Conservation (phyloP, 2,329 filamentous ascomycete genomes). For the Cercospora canescens region DNA sequence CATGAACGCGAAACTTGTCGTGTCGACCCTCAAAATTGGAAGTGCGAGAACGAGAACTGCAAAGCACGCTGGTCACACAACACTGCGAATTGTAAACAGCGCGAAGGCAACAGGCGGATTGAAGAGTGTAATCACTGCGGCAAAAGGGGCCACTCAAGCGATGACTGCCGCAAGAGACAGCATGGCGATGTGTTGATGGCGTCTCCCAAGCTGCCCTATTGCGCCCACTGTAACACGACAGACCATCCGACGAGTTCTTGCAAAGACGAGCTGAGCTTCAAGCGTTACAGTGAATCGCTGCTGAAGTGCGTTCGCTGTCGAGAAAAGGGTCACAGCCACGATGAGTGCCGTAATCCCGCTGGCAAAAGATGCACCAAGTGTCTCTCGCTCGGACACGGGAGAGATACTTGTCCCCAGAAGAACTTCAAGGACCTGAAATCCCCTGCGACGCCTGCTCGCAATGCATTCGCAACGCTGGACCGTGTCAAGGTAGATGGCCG, state of each 20-base stretch:
- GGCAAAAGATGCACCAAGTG: slow-evolving; percentile 8
- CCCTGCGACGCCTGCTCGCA: not conserved
- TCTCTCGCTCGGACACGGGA: not conserved
- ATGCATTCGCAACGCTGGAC: not conserved
- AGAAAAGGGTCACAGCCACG: slow-evolving; percentile 12
- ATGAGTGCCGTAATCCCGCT: slow-evolving; percentile 12
- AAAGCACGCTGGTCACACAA: not conserved
- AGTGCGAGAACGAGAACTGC: slow-evolving; percentile 1
- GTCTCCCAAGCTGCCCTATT: not conserved
- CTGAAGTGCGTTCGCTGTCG: slow-evolving; percentile 12
- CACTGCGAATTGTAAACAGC: not conserved
- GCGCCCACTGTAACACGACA: slow-evolving; percentile 8
- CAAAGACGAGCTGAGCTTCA: not conserved
- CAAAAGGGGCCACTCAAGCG: not conserved
- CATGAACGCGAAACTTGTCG: not conserved
- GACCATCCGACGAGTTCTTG: slow-evolving; percentile 9
- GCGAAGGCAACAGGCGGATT: not conserved
- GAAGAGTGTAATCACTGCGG: not conserved
- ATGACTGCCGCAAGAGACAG: not conserved
- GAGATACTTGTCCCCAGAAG: not conserved
- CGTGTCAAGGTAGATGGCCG: not conserved
- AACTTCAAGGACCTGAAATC: not conserved
- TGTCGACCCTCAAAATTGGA: not conserved
- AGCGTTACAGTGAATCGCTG: not conserved
- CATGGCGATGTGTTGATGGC: not conserved